Evolutionary conservation across 768 basidiomycete species (phyloP), one percentile per base, ranked within the genome.

Genomic region (Boletus subparvulus): DNA sequence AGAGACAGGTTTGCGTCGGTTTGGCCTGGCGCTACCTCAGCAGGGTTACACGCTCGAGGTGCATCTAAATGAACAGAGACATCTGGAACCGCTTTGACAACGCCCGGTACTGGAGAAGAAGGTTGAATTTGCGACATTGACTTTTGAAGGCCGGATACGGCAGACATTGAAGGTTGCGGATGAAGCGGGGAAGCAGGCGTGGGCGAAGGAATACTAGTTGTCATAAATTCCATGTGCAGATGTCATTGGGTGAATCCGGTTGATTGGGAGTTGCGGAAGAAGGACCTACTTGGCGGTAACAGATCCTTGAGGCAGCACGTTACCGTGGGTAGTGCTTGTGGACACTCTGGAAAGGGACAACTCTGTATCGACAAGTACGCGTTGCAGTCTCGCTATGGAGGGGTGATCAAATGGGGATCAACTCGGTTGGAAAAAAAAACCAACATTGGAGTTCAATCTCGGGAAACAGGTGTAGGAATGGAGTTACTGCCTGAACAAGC

Each of bases 391-490:
- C 17, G 52, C 69, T 70, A 26, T 10, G n/a, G 26, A 50, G 17
- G 7, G 10, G n/a, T 46, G 39, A 48, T 51, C 28, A 50, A 44
- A 32, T 10, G 39, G 21, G 33, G 4, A 40, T 12, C 11, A 17
- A 35, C 12, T 26, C 2, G 4, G 6, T 13, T 13, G 9, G 17
- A 51, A 49, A 41, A n/a, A n/a, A 32, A 3, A 28, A 51, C 58
- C 35, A 33, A 73, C 70, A 53, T 35, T 63, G 62, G 13, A 72
- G 61, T 32, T 65, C 62, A 11, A 3, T 21, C 44, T 72, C 70
- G 3, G 39, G 3, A 52, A 72, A 72, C 45, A 56, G 6, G 8
- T 50, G 59, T 7, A 35, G 42, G 52, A 63, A 70, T 14, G 68
- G 70, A 11, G 39, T 33, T 1, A 72, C 58, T n/a, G 53, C 32